These are phyloP conservation scores for Phytopythium cucurbitacearum DNA, from an alignment of 352 stramenopile genomes.

Conservation along the genomic window DNA sequence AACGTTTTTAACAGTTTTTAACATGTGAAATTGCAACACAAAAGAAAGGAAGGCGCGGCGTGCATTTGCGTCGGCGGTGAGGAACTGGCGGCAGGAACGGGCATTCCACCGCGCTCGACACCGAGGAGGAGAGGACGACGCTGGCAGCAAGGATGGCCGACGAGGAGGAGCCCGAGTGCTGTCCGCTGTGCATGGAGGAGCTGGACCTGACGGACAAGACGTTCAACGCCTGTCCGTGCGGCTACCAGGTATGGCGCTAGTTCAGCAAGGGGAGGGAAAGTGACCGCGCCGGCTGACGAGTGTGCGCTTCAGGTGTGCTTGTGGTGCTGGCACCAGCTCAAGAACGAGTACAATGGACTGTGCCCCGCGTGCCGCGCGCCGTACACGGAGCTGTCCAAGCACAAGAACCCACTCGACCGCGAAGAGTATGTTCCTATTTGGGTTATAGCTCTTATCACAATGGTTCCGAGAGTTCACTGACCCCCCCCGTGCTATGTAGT, in stretches of 20 bases:
- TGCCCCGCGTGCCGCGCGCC: conserved; percentile 97
- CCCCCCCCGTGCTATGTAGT: conserved; percentile 14
- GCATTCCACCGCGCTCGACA: background rate
- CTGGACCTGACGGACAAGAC: conserved; percentile 98
- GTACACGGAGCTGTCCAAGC: conserved; percentile 93
- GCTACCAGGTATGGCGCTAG: conserved; percentile 86
- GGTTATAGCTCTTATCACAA: background rate
- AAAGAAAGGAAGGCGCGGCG: conserved; percentile 9
- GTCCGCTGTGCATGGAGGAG: conserved; percentile 98
- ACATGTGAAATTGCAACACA: too few relatives aligned
- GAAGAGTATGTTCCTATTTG: conserved; percentile 73
- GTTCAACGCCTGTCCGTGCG: conserved; percentile 98
- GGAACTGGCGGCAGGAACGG: too few relatives aligned
- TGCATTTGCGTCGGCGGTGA: too few relatives aligned
- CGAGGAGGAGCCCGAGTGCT: conserved; percentile 89
- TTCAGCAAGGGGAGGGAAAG: background rate
- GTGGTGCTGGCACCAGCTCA: conserved; percentile 99
- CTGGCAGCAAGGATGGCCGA: conserved; percentile 36
- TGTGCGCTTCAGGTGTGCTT: conserved; percentile 89
- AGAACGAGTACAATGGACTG: conserved; percentile 97
- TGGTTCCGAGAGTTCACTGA: background rate
- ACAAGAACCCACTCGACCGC: conserved; percentile 92
- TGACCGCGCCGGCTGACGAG: background rate
- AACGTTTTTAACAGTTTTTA: background rate
- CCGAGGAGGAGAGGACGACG: background rate